Evolutionary conservation across 768 basidiomycete genomes (phyloP).

Genomic region (Lepiota venenata): DNA sequence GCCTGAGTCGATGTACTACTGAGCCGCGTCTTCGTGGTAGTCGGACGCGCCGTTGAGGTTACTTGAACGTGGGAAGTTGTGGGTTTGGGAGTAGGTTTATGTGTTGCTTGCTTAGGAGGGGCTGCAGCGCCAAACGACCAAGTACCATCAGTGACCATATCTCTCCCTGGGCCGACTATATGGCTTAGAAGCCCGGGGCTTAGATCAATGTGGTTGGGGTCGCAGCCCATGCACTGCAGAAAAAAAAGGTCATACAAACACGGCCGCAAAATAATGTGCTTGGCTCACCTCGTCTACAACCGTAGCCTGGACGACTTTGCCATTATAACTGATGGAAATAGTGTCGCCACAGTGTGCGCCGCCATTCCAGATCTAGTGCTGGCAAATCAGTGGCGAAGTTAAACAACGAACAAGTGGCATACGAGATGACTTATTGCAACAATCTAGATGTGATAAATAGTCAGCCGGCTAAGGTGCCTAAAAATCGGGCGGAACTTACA

Average conservation of each 20-base stretch:
- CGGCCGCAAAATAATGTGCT: background rate
- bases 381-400: background rate
- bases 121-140: conserved; percentile 35
- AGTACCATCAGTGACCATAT: conserved; percentile 33
- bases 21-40: conserved; percentile 13
- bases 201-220: conserved; percentile 40
- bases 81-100: conserved; percentile 17
- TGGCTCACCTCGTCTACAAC: conserved; percentile 41
- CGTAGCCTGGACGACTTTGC: conserved; percentile 36
- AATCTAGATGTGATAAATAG: conserved; percentile 25
- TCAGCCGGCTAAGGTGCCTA: background rate
- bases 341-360: conserved; percentile 41
- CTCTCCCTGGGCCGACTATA: conserved; percentile 27
- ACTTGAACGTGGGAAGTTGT: conserved; percentile 17
- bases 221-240: conserved; percentile 38
- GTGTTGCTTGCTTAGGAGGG: conserved; percentile 11
- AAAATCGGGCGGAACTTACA: conserved; percentile 21
- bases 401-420: conserved; percentile 13
- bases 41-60: conserved; percentile 16
- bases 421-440: conserved; percentile 41
- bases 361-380: conserved; percentile 33
- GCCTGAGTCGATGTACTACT: background rate
- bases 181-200: conserved; percentile 40
- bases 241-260: background rate
- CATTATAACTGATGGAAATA: conserved; percentile 37